These are phyloP conservation scores for Parmales sp. DNA, from an alignment of 108 stramenopile genomes.

Conservation along the genomic window DNA sequence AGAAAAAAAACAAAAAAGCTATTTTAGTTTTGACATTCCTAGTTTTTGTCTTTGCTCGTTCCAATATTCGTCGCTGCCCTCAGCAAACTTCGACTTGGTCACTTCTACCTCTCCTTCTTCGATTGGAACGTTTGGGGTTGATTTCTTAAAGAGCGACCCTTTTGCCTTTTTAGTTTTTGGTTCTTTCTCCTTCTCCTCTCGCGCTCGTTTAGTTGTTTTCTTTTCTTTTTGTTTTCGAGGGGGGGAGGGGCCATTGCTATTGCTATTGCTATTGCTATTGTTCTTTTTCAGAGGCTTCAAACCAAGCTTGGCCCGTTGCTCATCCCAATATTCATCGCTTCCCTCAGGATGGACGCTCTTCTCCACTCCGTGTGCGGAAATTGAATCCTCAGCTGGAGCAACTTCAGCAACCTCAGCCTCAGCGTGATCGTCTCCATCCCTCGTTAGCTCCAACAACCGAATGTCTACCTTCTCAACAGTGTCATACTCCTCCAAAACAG, in stretches of 20 bases:
- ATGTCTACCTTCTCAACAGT: slow-evolving; percentile 10
- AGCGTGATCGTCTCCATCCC: background rate
- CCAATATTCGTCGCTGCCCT: slow-evolving; percentile 60
- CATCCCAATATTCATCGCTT: background rate
- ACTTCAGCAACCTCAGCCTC: too few species aligned
- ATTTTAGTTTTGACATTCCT: slow-evolving; percentile 32
- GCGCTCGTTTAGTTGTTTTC: background rate
- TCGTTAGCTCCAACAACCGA: background rate
- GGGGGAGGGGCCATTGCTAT: slow-evolving; percentile 12
- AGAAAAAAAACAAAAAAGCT: too few species aligned
- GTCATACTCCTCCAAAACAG: background rate
- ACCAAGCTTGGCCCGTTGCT: slow-evolving; percentile 4
- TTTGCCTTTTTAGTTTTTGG: slow-evolving; percentile 35
- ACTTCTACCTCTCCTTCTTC: slow-evolving; percentile 3
- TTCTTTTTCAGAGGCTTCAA: background rate
- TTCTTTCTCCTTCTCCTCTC: slow-evolving; percentile 9
- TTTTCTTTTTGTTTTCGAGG: slow-evolving; percentile 4
- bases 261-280: too few species aligned
- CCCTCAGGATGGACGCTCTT: slow-evolving; percentile 16
- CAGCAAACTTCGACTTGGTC: background rate
- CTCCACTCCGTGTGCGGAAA: too few species aligned
- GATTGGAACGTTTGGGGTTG: slow-evolving; percentile 9
- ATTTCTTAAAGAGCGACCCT: slow-evolving; percentile 53
- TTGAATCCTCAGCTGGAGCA: too few species aligned
- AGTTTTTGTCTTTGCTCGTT: slow-evolving; percentile 63